Conservation (phyloP, 2,329 filamentous ascomycete genomes). For the Fusarium aywerte region DNA sequence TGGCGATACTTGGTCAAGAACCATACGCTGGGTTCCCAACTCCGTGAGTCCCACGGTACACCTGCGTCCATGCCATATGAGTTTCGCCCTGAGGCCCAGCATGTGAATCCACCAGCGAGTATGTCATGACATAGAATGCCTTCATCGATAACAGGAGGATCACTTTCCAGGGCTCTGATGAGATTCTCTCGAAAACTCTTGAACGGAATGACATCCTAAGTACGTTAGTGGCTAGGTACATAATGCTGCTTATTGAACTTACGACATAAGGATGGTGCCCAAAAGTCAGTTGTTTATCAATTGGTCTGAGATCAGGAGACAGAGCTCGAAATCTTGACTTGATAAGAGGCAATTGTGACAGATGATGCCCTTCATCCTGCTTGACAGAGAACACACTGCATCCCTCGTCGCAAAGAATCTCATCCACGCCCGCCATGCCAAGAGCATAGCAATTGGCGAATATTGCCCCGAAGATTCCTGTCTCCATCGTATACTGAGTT, state of each 20-base stretch:
- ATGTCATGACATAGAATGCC: constrained; percentile 52
- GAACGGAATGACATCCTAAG: constrained; percentile 51
- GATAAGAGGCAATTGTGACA: constrained; percentile 41
- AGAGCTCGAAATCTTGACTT: constrained; percentile 42
- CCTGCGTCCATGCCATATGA: constrained; percentile 48
- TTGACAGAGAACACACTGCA: constrained; percentile 50
- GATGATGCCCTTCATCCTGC: constrained; percentile 38
- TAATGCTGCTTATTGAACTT: background rate
- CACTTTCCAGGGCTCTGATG: constrained; percentile 41
- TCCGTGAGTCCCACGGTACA: constrained; percentile 57
- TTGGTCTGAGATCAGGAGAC: constrained; percentile 48
- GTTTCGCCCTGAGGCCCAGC: constrained; percentile 51
- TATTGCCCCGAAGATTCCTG: constrained; percentile 50
- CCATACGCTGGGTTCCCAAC: constrained; percentile 58
- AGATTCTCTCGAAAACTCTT: constrained; percentile 48
- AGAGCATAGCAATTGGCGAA: constrained; percentile 53
- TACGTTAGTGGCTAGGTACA: constrained; percentile 13
- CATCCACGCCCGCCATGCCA: constrained; percentile 44
- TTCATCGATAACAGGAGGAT: constrained; percentile 50
- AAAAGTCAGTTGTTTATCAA: constrained; percentile 48
- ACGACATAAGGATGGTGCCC: constrained; percentile 52
- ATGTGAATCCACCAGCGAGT: constrained; percentile 50
- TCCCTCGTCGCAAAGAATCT: constrained; percentile 44
- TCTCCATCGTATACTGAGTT: constrained; percentile 31
- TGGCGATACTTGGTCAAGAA: constrained; percentile 56